Evolutionary conservation across 2,329 filamentous ascomycete genomes (phyloP).

Genomic region (Penicillium sclerotiorum): DNA sequence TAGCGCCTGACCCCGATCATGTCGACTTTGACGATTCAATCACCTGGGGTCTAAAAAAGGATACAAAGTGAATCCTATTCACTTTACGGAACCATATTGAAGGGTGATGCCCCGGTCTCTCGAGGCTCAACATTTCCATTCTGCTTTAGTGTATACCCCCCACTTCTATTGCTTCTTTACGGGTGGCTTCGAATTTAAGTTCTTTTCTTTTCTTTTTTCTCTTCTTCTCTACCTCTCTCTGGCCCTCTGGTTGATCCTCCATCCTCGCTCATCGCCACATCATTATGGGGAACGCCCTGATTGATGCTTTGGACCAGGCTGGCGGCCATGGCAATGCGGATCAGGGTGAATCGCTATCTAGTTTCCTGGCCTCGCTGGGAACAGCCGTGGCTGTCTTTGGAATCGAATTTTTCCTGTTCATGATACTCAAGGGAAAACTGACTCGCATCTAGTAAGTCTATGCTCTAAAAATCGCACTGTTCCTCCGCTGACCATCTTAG

Average conservation of each 20-base stretch:
- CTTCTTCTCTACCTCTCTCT: neutral
- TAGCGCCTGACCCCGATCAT: neutral
- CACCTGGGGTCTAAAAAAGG: too few species aligned
- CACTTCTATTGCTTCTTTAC: too few species aligned
- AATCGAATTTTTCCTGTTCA: slow-evolving; percentile 68
- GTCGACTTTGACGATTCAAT: neutral
- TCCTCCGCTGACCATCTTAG: slow-evolving; percentile 44
- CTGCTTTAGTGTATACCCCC: too few species aligned
- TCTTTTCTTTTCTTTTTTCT: neutral
- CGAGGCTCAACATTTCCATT: neutral
- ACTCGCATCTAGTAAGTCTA: slow-evolving; percentile 77
- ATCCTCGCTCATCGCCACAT: neutral
- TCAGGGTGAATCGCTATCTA: slow-evolving; percentile 41
- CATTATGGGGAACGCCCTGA: slow-evolving; percentile 32
- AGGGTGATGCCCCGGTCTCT: neutral
- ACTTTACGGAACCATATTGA: too few species aligned
- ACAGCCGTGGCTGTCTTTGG: slow-evolving; percentile 66
- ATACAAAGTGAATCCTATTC: too few species aligned
- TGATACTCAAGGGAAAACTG: slow-evolving; percentile 75
- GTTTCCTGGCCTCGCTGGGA: slow-evolving; percentile 68
- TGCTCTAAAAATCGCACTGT: too few species aligned
- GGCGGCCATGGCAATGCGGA: slow-evolving; percentile 39
- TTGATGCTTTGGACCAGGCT: slow-evolving; percentile 37
- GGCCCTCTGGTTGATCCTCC: neutral
- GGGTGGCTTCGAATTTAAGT: too few species aligned